phyloP scores from a whole-genome alignment of 805 yeast species.

The Kodamaea kakaduensis region DNA sequence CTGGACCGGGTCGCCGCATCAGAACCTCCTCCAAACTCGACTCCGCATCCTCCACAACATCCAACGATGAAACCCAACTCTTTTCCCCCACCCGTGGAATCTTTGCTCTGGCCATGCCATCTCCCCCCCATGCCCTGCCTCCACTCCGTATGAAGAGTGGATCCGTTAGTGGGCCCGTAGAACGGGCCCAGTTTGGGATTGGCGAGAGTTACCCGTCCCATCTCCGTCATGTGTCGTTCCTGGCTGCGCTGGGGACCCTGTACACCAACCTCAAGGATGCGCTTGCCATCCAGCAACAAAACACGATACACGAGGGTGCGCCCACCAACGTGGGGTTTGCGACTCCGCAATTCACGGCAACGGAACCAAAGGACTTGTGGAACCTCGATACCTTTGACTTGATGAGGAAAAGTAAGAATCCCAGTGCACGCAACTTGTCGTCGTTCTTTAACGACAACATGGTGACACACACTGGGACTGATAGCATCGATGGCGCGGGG shows the following conservation, averaged over 20 bases:
- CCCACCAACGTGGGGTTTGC: constrained; percentile 77
- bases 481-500: constrained; percentile 1
- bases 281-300: constrained; percentile 25
- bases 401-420: constrained; percentile 12
- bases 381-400: constrained; percentile 27
- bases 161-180: not conserved
- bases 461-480: constrained; percentile 2
- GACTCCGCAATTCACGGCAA: constrained; percentile 68
- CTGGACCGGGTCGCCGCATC: not conserved
- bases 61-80: constrained; percentile 6
- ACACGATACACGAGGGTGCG: constrained; percentile 6
- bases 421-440: constrained; percentile 11
- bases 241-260: constrained; percentile 59
- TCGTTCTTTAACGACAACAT: constrained; percentile 12
- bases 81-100: constrained; percentile 11
- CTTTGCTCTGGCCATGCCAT: constrained; percentile 6
- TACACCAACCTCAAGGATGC: constrained; percentile 53
- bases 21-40: constrained; percentile 1
- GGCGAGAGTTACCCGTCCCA: constrained; percentile 13
- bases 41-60: constrained; percentile 5
- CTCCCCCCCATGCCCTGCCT: constrained; percentile 3
- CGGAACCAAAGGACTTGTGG: constrained; percentile 29
- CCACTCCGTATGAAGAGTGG: constrained; percentile 4
- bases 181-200: constrained; percentile 5
- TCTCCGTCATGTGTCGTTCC: constrained; percentile 53